Conservation (phyloP, 2,329 filamentous ascomycete species). For the Alternaria viburni region DNA sequence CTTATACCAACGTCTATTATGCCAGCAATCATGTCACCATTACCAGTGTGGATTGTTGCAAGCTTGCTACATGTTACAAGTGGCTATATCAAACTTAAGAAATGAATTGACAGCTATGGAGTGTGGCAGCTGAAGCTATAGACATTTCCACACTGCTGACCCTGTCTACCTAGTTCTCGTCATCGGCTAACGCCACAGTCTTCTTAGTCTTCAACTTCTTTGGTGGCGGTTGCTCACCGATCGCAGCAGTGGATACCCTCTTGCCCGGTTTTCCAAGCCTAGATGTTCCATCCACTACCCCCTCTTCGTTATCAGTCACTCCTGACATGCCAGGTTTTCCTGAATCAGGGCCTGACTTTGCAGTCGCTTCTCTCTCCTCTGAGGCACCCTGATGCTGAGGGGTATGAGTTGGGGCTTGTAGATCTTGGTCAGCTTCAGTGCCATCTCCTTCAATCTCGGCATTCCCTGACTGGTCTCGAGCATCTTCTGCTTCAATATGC, state of each 20-base stretch:
- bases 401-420: not conserved
- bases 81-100: not conserved
- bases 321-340: not conserved
- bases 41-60: not conserved
- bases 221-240: not conserved
- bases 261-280: not conserved
- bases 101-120: not conserved
- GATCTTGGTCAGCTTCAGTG: not conserved
- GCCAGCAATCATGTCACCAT: not conserved
- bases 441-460: not conserved
- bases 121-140: not conserved
- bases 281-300: not conserved
- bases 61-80: not conserved
- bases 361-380: not conserved
- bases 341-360: not conserved
- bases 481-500: not conserved
- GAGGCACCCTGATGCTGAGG: not conserved
- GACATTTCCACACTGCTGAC: not conserved
- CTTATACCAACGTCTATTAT: not conserved
- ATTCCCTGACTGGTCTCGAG: not conserved
- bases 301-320: not conserved
- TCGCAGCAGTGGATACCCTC: not conserved
- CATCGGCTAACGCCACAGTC: not conserved
- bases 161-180: not conserved
- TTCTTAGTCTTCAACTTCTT: not conserved